These are phyloP conservation scores for Crithidia mellificae DNA, from an alignment of 208 protist species.

Conservation along the genomic window DNA sequence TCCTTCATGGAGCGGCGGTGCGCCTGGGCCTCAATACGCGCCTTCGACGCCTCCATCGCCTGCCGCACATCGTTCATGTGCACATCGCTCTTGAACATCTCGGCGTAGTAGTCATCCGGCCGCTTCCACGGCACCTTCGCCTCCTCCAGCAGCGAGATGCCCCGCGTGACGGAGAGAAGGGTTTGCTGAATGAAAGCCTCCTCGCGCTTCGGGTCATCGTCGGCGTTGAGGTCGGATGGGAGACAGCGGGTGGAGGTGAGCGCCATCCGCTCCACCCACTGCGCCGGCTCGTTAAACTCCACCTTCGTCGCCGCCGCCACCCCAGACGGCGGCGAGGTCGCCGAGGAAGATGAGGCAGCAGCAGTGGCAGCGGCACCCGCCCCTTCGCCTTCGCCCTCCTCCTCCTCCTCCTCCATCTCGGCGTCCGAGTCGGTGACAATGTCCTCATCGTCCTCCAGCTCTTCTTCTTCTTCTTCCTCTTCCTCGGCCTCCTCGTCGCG, in stretches of 20 bases:
- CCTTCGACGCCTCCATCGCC: slow-evolving; percentile 85
- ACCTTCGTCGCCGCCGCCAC: slow-evolving; percentile 32
- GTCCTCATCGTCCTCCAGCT: slow-evolving; percentile 11
- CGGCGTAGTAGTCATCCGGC: slow-evolving; percentile 95
- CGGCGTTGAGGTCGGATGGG: slow-evolving; percentile 77
- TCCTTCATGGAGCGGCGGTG: slow-evolving; percentile 91
- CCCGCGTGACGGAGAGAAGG: slow-evolving; percentile 75
- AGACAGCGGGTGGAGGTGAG: slow-evolving; percentile 83
- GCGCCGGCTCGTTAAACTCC: slow-evolving; percentile 84
- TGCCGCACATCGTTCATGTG: slow-evolving; percentile 94
- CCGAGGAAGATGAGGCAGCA: slow-evolving; percentile 10
- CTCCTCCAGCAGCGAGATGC: slow-evolving; percentile 75
- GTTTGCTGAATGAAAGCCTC: slow-evolving; percentile 94
- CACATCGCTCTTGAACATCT: slow-evolving; percentile 96
- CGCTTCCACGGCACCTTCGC: slow-evolving; percentile 84
- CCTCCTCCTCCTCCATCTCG: slow-evolving; percentile 2
- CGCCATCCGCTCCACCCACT: slow-evolving; percentile 92
- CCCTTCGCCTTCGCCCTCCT: slow-evolving; percentile 5
- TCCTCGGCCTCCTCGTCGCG: slow-evolving; percentile 28
- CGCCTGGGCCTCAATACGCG: slow-evolving; percentile 77
- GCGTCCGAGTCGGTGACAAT: slow-evolving; percentile 8
- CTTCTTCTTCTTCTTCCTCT: slow-evolving; percentile 29
- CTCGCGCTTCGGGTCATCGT: slow-evolving; percentile 92
- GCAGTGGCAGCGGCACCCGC: background rate
- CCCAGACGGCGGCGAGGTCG: background rate